Base-by-base conservation (phyloP, 2,329 filamentous ascomycete genomes). In the Aschersonia sp. region DNA sequence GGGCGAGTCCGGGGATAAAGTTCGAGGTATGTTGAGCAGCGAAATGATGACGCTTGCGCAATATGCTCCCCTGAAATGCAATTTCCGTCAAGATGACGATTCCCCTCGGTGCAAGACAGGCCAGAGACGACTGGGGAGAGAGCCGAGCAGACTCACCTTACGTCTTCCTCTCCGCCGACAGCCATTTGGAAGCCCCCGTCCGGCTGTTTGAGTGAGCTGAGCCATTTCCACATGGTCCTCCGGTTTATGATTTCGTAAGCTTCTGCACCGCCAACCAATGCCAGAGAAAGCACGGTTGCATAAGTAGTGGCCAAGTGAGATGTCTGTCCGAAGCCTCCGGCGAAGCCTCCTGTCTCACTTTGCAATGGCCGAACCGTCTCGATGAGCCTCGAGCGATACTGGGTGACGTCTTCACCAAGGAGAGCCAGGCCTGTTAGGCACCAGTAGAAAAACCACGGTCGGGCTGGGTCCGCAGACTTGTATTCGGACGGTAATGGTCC, bases 371-470 rank as follows among this genome's bases (percentile, higher is more conserved):
- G 74, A 46, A 92, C 82, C 5, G 89, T 96, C 51, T 80, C 76
- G 46, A 85, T 69, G 50, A 91, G 78, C 66, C 76, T 73, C 53
- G 84, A 69, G 48, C 82, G 77, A 63, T 87, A 91, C 40, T 78
- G 65, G 32, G 65, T 65, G 45, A 77, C 71, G 61, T 95, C 86
- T 59, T 89, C 79, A 45, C 87, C 89, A 45, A 98, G 69, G 35
- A 89, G 71, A 30, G 75, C 71, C 53, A 98, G 71, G 2, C 78
- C 88, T 35, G 82, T 78, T 47, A 97, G 71, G 47, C 78, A 85
- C 92, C 92, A 98, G 68, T 96, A 97, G 53, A 95, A 74, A 58
- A 95, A 77, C 92, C 92, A 98, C 7, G 92, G 89, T 48, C 91
- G 74, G 60, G 85, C 89, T 32, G 92, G 84, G 70, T 98, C 92